These are phyloP conservation scores for Lactifluus volemus DNA, from an alignment of 768 basidiomycete species.

Conservation along the genomic window DNA sequence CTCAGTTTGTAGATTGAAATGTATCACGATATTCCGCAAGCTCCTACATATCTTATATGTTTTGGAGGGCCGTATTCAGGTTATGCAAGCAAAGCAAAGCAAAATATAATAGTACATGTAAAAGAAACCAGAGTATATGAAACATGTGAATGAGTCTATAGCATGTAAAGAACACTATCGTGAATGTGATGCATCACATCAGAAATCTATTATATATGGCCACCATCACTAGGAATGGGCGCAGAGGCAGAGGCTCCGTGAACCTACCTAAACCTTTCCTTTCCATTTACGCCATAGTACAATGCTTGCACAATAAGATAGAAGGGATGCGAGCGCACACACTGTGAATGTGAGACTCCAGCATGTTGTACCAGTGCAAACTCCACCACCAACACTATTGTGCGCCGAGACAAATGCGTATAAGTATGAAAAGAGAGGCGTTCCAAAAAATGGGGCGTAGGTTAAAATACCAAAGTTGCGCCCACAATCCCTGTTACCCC, in stretches of 20 bases:
- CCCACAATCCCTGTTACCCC: constrained; percentile 61
- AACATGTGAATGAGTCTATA: not conserved
- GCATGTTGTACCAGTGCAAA: constrained; percentile 53
- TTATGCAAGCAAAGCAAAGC: not conserved
- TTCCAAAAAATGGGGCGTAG: constrained; percentile 70
- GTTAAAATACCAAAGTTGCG: constrained; percentile 71
- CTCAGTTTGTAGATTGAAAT: not conserved
- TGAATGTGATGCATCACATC: not conserved
- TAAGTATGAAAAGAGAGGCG: constrained; percentile 67
- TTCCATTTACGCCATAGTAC: constrained; percentile 60
- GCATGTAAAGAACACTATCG: not conserved
- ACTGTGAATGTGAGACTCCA: constrained; percentile 62
- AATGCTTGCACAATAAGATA: constrained; percentile 34
- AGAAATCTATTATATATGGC: not conserved
- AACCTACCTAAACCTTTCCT: constrained; percentile 36
- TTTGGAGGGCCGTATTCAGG: not conserved
- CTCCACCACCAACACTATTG: constrained; percentile 33
- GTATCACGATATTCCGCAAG: not conserved
- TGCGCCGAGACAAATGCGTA: constrained; percentile 59
- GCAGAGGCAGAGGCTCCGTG: not conserved
- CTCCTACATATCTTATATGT: not conserved
- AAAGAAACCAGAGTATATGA: not conserved
- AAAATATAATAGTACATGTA: not conserved
- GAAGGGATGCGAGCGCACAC: constrained; percentile 32
- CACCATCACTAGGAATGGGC: not conserved